Percentiles rank a stretch among this genome's conserved stretches.
These are phyloP conservation scores for Magnaporthales sp. DNA, from an alignment of 2,329 filamentous ascomycete species.

Conservation along the genomic window DNA sequence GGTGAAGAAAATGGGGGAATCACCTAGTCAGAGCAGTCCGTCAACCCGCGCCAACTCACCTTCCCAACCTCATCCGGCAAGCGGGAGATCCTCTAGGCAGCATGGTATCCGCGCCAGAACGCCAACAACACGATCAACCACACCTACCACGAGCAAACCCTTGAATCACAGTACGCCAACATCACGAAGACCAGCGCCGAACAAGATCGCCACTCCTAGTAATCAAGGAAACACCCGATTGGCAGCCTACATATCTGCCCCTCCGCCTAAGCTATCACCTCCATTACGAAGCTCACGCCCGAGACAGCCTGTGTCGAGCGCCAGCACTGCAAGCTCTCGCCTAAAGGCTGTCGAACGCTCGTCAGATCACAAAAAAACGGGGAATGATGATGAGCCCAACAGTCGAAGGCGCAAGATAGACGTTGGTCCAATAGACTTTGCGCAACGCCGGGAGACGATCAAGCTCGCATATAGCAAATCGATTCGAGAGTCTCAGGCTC, in stretches of 20 bases:
- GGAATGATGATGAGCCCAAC: constrained; percentile 28
- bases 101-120: constrained; percentile 27
- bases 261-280: constrained; percentile 66
- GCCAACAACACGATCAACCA: constrained; percentile 22
- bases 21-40: constrained; percentile 37
- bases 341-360: constrained; percentile 49
- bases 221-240: constrained; percentile 42
- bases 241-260: constrained; percentile 64
- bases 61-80: constrained; percentile 31
- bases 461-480: constrained; percentile 79
- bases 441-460: constrained; percentile 71
- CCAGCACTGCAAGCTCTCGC: constrained; percentile 62
- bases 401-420: constrained; percentile 44
- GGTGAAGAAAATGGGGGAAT: constrained; percentile 29
- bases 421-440: constrained; percentile 75
- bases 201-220: constrained; percentile 33
- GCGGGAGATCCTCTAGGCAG: constrained; percentile 29
- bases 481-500: constrained; percentile 63
- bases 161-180: constrained; percentile 23
- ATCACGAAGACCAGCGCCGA: constrained; percentile 28
- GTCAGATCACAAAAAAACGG: constrained; percentile 2
- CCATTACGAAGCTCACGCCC: constrained; percentile 73
- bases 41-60: constrained; percentile 51
- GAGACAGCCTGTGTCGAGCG: constrained; percentile 68
- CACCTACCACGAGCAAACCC: constrained; percentile 29